Conservation (phyloP, 192 early-diverging fungal species). For the Rhizoclosmatium globosum region DNA sequence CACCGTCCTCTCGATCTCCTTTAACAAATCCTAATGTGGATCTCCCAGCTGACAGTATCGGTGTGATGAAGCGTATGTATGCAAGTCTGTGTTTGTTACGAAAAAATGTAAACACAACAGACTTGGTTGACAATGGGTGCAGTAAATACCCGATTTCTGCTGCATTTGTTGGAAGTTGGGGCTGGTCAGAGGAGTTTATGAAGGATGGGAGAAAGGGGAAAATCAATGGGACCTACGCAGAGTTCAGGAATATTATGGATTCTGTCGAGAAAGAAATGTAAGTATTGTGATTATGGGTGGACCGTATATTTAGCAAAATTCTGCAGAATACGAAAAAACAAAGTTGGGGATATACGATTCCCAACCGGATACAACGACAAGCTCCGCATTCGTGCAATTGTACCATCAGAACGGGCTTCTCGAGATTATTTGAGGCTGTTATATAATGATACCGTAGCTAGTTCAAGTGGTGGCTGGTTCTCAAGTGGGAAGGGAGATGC, state of each 20-base stretch:
- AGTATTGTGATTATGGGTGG: not conserved
- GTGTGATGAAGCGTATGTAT: conserved; percentile 27
- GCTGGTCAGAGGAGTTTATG: not conserved
- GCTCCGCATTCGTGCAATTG: conserved; percentile 17
- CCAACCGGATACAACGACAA: conserved; percentile 7
- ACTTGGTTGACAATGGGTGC: not conserved
- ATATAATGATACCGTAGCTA: not conserved
- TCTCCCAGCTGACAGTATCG: not conserved
- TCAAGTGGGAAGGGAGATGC: conserved; percentile 6
- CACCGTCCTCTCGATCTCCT: not conserved
- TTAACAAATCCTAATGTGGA: conserved; percentile 16
- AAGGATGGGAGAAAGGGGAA: conserved; percentile 7
- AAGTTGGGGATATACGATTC: conserved; percentile 5
- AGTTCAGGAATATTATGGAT: conserved; percentile 4
- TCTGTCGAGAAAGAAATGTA: conserved; percentile 21
- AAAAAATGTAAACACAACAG: not conserved
- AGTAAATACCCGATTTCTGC: conserved; percentile 8
- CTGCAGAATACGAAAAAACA: conserved; percentile 23
- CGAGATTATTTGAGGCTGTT: conserved; percentile 4
- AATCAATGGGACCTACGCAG: conserved; percentile 21
- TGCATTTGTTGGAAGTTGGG: conserved; percentile 23
- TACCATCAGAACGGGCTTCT: conserved; percentile 10
- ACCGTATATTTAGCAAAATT: not conserved
- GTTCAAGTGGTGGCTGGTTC: conserved; percentile 12
- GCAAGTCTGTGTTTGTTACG: conserved; percentile 1